A percentile compares a stretch with the other conserved stretches of the same genome.
Conservation (phyloP, 352 stramenopile species). For the Thraustochytrium striatum region DNA sequence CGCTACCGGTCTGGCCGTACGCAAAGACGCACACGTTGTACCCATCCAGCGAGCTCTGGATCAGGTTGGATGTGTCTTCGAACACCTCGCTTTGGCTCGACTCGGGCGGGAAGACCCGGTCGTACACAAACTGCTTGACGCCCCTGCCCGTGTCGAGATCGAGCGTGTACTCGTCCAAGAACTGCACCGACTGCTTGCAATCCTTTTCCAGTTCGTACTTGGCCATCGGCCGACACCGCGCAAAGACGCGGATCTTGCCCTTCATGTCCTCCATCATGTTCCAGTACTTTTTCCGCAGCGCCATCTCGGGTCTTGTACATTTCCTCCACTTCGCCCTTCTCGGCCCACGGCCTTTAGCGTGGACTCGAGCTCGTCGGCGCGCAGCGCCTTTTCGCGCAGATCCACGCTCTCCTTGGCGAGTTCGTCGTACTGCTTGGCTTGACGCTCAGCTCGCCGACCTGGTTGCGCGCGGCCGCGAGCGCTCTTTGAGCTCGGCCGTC, state of each 20-base stretch:
- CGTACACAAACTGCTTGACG: slow-evolving; percentile 83
- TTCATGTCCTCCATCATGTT: slow-evolving; percentile 98
- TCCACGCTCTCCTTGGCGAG: neutral
- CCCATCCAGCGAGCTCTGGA: slow-evolving; percentile 92
- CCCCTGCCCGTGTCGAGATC: slow-evolving; percentile 50
- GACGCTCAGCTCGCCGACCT: neutral
- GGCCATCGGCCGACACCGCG: slow-evolving; percentile 83
- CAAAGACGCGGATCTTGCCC: slow-evolving; percentile 98
- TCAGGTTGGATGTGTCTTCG: slow-evolving; percentile 89
- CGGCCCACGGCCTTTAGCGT: no score
- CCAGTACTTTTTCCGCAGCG: slow-evolving; percentile 89
- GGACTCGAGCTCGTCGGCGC: neutral
- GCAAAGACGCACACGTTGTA: slow-evolving; percentile 94
- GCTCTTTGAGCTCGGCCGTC: neutral
- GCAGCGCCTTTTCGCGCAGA: slow-evolving; percentile 13
- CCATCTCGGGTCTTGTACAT: slow-evolving; percentile 69
- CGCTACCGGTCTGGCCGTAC: slow-evolving; percentile 87
- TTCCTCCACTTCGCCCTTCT: slow-evolving; percentile 58
- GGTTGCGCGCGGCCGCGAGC: neutral
- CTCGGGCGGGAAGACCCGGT: slow-evolving; percentile 88
- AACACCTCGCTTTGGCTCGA: slow-evolving; percentile 93
- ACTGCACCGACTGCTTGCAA: slow-evolving; percentile 38
- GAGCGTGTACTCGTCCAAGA: slow-evolving; percentile 51
- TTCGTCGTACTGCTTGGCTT: neutral
- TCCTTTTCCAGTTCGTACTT: slow-evolving; percentile 62